Base-by-base conservation (phyloP, 2,329 filamentous ascomycete genomes). In the Fusarium sp. region DNA sequence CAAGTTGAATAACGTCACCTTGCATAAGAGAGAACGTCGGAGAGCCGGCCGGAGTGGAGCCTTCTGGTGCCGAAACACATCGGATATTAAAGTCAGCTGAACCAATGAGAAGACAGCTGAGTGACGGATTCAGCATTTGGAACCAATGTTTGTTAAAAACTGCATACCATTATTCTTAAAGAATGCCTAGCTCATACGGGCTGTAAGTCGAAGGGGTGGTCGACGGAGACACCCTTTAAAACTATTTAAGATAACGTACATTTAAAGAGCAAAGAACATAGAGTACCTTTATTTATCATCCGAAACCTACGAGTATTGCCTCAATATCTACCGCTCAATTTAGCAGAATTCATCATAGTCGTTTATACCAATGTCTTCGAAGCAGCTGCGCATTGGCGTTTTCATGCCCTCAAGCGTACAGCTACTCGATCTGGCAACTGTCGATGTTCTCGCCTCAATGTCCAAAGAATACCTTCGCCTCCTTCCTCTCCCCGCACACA, bases 391-490 rank as follows among this genome's bases (percentile, higher is more conserved):
- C 47, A 83, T 89, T 55, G 88, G 87, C 28, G 86, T 90, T 63
- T 88, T 87, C 77, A 80, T 88, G 55, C 86, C 87, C 5, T 69
- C 74, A 6, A 81, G 81, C 4, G 81, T 82, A 17, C 87, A 90
- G 70, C 78, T 87, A 14, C 84, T 89, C 24, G 88, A 90, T 77
- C 75, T 83, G 9, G 87, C 87, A 15, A 84, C 84, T 55, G 81
- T 88, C 60, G 87, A 89, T 77, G 79, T 88, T 57, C 82, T 90
- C 24, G 84, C 81, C 38, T 81, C 81, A 70, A 83, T 88, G 79
- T 84, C 83, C 64, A 80, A 83, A 64, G 82, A 85, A 55, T 89
- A 89, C 73, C 72, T 89, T 22, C 62, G 71, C 3, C 4, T 59
- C 3, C 26, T 85, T 7, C 63, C 73, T 15, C 24, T 84, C 1